A percentile compares a stretch with the other conserved stretches of the same genome.
Evolutionary conservation across 2,329 filamentous ascomycete species (phyloP).

Genomic region (Xylariaceae sp.): DNA sequence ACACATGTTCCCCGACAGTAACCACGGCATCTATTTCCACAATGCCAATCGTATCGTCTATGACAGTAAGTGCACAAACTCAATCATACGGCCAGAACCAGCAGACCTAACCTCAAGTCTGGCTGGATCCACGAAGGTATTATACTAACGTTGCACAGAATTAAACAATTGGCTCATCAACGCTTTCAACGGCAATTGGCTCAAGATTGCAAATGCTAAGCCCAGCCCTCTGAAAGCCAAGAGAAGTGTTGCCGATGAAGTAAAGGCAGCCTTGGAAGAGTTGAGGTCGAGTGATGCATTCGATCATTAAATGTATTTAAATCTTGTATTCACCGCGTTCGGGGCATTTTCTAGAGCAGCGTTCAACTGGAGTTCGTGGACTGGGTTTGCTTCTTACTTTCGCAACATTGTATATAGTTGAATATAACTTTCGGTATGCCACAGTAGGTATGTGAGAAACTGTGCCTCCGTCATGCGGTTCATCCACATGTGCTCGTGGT

Average conservation of each 20-base stretch:
- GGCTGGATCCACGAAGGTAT: neutral
- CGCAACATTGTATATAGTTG: too few relatives aligned
- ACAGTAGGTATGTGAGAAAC: too few relatives aligned
- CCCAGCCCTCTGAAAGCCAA: constrained; percentile 34
- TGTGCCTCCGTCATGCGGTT: too few relatives aligned
- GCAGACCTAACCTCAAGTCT: neutral
- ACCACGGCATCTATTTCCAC: constrained; percentile 94
- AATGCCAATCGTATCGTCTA: constrained; percentile 90
- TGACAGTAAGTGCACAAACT: constrained; percentile 64
- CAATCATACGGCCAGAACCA: too few relatives aligned
- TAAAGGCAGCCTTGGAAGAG: constrained; percentile 20
- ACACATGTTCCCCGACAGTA: constrained; percentile 93
- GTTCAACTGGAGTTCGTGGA: too few relatives aligned
- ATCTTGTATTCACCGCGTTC: neutral
- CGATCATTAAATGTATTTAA: neutral
- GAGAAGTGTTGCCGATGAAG: constrained; percentile 22
- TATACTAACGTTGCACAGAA: constrained; percentile 52
- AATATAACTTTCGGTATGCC: too few relatives aligned
- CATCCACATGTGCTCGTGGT: too few relatives aligned
- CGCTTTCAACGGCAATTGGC: constrained; percentile 96
- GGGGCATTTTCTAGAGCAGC: too few relatives aligned
- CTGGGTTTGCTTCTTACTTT: too few relatives aligned
- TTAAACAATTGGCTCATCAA: constrained; percentile 90
- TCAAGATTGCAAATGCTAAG: constrained; percentile 54
- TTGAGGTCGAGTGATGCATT: constrained; percentile 14